These are phyloP conservation scores for Boletus sp. DNA, from an alignment of 768 basidiomycete species.

Conservation along the genomic window DNA sequence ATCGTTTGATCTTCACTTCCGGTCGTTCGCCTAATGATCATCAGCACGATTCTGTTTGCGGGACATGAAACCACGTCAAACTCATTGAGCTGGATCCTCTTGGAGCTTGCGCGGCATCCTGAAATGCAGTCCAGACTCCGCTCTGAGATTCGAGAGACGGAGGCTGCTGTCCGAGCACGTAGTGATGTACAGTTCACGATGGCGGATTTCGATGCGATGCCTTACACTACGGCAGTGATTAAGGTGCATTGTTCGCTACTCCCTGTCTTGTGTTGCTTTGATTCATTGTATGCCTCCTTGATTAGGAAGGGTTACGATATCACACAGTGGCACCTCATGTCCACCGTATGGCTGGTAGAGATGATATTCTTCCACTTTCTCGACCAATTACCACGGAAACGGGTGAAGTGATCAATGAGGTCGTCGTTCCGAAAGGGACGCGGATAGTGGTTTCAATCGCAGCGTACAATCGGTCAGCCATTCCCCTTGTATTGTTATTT, in stretches of 20 bases:
- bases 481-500: not conserved
- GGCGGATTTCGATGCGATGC: slow-evolving; percentile 52
- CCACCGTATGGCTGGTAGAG: slow-evolving; percentile 48
- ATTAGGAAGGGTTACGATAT: slow-evolving; percentile 48
- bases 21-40: not conserved
- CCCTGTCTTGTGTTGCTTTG: slow-evolving; percentile 15
- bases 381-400: slow-evolving; percentile 46
- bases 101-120: slow-evolving; percentile 59
- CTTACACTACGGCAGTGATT: slow-evolving; percentile 41
- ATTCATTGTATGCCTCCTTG: slow-evolving; percentile 11
- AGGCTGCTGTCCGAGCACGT: slow-evolving; percentile 8
- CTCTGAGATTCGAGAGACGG: slow-evolving; percentile 17
- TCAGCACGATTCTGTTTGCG: slow-evolving; percentile 46
- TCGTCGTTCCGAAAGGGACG: slow-evolving; percentile 51
- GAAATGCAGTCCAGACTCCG: slow-evolving; percentile 61
- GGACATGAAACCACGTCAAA: slow-evolving; percentile 65
- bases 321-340: slow-evolving; percentile 53
- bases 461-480: slow-evolving; percentile 50
- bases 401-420: slow-evolving; percentile 41
- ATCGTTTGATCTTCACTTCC: not conserved
- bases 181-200: slow-evolving; percentile 12
- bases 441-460: slow-evolving; percentile 53
- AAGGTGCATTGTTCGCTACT: slow-evolving; percentile 25
- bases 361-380: slow-evolving; percentile 62
- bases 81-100: slow-evolving; percentile 57